Base-by-base conservation (phyloP, 2,329 filamentous ascomycete genomes). In the Aspergillus jensenii region DNA sequence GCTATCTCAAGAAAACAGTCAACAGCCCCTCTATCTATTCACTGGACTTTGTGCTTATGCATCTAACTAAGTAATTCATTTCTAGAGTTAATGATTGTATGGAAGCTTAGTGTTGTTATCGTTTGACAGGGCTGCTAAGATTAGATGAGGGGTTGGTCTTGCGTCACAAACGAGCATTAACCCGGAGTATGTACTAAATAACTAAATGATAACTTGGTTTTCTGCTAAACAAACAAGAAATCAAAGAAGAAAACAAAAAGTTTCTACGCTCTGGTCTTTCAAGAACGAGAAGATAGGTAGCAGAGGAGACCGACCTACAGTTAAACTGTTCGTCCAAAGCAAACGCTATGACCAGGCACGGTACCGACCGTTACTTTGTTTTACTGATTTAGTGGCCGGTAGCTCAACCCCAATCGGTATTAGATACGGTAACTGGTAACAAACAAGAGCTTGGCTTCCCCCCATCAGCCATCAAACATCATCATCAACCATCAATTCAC, bases 401-500 rank as follows among this genome's bases (percentile, higher is more conserved):
- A 25, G 40, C 23, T 44, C 39, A 14, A 21, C 49, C n/a, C 35
- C n/a, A 55, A 51, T 43, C 17, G 21, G 48, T 59, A 39, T 33
- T 11, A 21, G 40, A 43, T 43, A 43, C 40, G 17, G 40, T 43
- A 43, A 43, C 17, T 43, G 19, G 19, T 43, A 43, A n/a, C n/a
- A 12, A 15, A 17, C n/a, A 43, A 9, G 17, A 17, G 48, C 37
- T 53, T 59, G 46, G 57, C 60, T 59, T 37, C 35, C 35, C 35
- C 23, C 39, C 40, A 45, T 35, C 41, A 53, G 35, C 8, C 40
- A 53, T 35, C 51, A 53, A 35, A 35, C 51, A 53, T 53, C 41
- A 43, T 49, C 27, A 39, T 39, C 33, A 23, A 21, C 47, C 47
- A 61, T 62, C 59, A 63, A 59, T 65, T 66, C 64, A 65, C 62